These are phyloP conservation scores for Calonectria crousiana DNA, from an alignment of 2,329 filamentous ascomycete genomes.

Conservation along the genomic window DNA sequence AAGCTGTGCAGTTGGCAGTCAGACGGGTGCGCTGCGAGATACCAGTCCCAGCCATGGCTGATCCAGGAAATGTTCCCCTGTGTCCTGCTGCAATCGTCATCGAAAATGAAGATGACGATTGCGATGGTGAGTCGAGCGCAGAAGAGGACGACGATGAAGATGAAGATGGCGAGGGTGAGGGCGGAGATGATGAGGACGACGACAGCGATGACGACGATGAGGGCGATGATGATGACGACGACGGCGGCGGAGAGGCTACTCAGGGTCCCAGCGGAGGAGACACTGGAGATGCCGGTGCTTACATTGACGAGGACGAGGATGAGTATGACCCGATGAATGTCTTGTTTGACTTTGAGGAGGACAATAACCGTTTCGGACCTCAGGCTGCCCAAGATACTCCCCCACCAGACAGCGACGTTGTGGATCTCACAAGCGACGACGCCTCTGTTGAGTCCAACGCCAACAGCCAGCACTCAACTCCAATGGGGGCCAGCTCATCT, in stretches of 20 bases:
- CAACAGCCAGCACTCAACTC: background rate
- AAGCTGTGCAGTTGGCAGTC: conserved; percentile 1
- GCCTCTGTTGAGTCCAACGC: background rate
- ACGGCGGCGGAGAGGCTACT: background rate
- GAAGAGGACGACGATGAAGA: background rate
- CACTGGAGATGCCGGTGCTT: background rate
- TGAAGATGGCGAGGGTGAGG: background rate
- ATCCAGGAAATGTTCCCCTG: background rate
- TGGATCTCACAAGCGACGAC: conserved; percentile 22
- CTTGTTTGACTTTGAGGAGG: background rate
- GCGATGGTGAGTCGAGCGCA: background rate
- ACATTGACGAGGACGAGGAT: background rate
- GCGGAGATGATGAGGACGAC: background rate
- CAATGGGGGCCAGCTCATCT: background rate
- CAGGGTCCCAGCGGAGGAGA: background rate
- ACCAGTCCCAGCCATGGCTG: background rate
- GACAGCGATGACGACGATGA: background rate
- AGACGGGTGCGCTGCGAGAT: background rate
- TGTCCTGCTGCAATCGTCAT: background rate
- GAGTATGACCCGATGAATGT: background rate
- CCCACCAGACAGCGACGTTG: background rate
- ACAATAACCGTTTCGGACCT: background rate
- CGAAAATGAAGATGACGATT: background rate
- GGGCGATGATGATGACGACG: background rate
- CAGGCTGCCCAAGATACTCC: background rate